Evolutionary conservation across 805 yeast species (phyloP).

Genomic region (Yamadazyma insecticola): DNA sequence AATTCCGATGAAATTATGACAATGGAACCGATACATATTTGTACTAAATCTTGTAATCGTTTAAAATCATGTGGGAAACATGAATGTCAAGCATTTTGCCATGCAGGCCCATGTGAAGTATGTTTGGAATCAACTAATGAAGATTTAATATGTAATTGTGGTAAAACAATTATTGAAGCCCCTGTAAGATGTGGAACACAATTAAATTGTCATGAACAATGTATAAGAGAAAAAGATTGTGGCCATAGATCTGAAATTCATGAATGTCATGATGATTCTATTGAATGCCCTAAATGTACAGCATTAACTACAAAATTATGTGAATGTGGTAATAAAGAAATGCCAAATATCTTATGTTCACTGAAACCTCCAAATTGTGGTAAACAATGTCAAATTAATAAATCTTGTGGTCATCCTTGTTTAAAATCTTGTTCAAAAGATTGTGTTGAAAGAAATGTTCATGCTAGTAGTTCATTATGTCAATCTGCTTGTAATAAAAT

Average conservation of each 20-base stretch:
- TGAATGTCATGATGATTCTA: slow-evolving; percentile 61
- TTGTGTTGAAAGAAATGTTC: slow-evolving; percentile 57
- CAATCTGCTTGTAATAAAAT: slow-evolving; percentile 51
- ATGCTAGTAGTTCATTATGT: slow-evolving; percentile 50
- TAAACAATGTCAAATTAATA: slow-evolving; percentile 24
- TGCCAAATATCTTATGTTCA: slow-evolving; percentile 66
- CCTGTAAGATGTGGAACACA: slow-evolving; percentile 83
- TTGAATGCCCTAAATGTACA: slow-evolving; percentile 74
- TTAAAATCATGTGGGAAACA: slow-evolving; percentile 60
- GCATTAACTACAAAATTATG: slow-evolving; percentile 50
- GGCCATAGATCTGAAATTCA: slow-evolving; percentile 73
- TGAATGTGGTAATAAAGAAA: slow-evolving; percentile 52
- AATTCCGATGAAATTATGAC: slow-evolving; percentile 45
- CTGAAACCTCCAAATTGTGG: slow-evolving; percentile 66
- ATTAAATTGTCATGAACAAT: slow-evolving; percentile 60
- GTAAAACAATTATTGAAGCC: slow-evolving; percentile 69
- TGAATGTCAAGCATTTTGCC: slow-evolving; percentile 66
- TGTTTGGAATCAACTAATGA: slow-evolving; percentile 79
- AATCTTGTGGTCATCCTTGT: slow-evolving; percentile 40
- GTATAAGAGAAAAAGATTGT: slow-evolving; percentile 55
- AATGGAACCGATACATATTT: slow-evolving; percentile 71
- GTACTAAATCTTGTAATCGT: slow-evolving; percentile 62
- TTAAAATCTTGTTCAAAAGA: slow-evolving; percentile 55
- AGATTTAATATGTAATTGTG: slow-evolving; percentile 77
- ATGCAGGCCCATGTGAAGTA: slow-evolving; percentile 73